Evolutionary conservation across 1,284 basidiomycete species (phyloP).

Genomic region (Waitea zeae): DNA sequence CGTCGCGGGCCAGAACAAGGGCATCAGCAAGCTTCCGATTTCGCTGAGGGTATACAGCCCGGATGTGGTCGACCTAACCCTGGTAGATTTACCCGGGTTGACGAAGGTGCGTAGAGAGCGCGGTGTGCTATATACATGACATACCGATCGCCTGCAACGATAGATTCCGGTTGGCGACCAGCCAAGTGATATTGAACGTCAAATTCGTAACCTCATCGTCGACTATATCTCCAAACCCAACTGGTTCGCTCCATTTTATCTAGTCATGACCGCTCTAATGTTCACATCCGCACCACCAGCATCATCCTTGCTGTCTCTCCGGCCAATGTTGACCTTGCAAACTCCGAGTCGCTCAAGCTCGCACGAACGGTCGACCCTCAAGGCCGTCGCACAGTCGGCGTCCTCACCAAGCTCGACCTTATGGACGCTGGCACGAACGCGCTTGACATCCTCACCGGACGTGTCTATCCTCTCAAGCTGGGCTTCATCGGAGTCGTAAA

Average conservation of each 20-base stretch:
- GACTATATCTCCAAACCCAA: slow-evolving; percentile 97
- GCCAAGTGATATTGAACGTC: slow-evolving; percentile 89
- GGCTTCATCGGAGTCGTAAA: slow-evolving; percentile 98
- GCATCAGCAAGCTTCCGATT: slow-evolving; percentile 91
- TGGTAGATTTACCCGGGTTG: slow-evolving; percentile 91
- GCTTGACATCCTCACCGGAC: slow-evolving; percentile 87
- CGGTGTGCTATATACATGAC: too few species aligned
- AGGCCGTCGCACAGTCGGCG: slow-evolving; percentile 89
- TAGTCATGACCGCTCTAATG: neutral
- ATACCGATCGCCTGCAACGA: neutral
- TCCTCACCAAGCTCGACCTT: slow-evolving; percentile 92
- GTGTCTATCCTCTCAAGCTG: slow-evolving; percentile 93
- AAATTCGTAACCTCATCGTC: slow-evolving; percentile 85
- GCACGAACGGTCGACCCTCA: slow-evolving; percentile 92
- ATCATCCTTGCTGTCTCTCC: slow-evolving; percentile 94
- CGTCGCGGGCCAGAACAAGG: slow-evolving; percentile 98
- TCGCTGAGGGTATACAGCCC: slow-evolving; percentile 91
- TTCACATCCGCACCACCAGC: slow-evolving; percentile 21
- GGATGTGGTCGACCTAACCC: slow-evolving; percentile 85
- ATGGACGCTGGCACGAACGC: slow-evolving; percentile 99
- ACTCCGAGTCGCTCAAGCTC: slow-evolving; percentile 94
- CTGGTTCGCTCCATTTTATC: slow-evolving; percentile 34
- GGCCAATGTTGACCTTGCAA: slow-evolving; percentile 96
- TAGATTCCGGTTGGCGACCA: slow-evolving; percentile 86
- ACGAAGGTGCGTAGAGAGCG: slow-evolving; percentile 64